These are phyloP conservation scores for Skeletonema menzelii DNA, from an alignment of 108 stramenopile genomes.

Conservation along the genomic window DNA sequence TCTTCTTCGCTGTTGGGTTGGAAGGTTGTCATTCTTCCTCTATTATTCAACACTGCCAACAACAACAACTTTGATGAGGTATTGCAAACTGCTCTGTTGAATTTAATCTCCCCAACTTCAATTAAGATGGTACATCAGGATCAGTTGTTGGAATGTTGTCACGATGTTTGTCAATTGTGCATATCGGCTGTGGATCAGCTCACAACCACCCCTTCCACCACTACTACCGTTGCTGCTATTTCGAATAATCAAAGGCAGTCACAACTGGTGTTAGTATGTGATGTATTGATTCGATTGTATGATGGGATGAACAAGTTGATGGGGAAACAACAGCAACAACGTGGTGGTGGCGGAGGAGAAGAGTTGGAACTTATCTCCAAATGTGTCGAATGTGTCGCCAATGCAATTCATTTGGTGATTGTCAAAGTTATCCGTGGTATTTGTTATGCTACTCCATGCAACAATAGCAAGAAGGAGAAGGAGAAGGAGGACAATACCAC, in stretches of 20 bases:
- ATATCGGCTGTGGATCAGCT: neutral
- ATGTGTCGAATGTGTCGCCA: neutral
- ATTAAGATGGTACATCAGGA: neutral
- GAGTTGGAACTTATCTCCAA: neutral
- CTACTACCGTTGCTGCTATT: no score
- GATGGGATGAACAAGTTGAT: conserved; percentile 2
- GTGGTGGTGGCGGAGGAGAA: neutral
- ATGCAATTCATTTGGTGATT: conserved; percentile 32
- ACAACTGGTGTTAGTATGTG: conserved; percentile 20
- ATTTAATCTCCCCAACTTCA: conserved; percentile 8
- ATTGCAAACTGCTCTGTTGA: conserved; percentile 18
- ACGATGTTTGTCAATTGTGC: neutral
- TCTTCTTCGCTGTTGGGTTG: conserved; percentile 16
- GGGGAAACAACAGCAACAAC: neutral
- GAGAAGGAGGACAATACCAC: conserved; percentile 1
- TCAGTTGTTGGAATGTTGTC: neutral
- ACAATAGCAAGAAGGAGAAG: no score
- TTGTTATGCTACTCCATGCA: conserved; percentile 5
- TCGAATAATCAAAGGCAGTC: conserved; percentile 2
- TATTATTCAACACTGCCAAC: conserved; percentile 14
- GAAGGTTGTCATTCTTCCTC: conserved; percentile 32
- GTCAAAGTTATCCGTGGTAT: conserved; percentile 18
- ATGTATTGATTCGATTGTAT: conserved; percentile 26
- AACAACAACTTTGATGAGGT: conserved; percentile 1
- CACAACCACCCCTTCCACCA: neutral